A percentile compares a stretch with the other conserved stretches of the same genome.
These are phyloP conservation scores for Pseudogymnoascus sp. DNA, from an alignment of 2,329 filamentous ascomycete genomes.

Conservation along the genomic window DNA sequence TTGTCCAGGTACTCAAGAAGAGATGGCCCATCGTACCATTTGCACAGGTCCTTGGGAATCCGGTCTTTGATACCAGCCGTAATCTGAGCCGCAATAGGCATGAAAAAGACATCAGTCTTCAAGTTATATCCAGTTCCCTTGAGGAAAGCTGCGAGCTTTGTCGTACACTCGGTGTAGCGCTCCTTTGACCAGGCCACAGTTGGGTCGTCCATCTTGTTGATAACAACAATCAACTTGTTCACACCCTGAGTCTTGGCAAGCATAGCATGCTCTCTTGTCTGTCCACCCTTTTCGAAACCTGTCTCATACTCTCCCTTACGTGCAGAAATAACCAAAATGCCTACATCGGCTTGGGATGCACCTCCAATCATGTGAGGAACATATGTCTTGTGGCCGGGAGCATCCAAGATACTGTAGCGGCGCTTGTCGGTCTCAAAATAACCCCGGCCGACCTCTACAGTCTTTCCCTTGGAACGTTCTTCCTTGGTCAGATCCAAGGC, in stretches of 20 bases:
- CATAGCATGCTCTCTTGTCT: constrained; percentile 96
- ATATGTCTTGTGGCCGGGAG: constrained; percentile 95
- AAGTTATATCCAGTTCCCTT: constrained; percentile 91
- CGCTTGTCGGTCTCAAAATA: constrained; percentile 97
- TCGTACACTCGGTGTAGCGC: constrained; percentile 85
- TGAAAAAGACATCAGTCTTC: constrained; percentile 87
- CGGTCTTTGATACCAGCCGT: constrained; percentile 81
- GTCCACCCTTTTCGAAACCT: constrained; percentile 91
- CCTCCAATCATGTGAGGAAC: constrained; percentile 98
- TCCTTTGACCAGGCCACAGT: constrained; percentile 95
- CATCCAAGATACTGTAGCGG: constrained; percentile 92
- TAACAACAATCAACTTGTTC: constrained; percentile 86
- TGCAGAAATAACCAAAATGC: constrained; percentile 90
- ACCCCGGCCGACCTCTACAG: constrained; percentile 89
- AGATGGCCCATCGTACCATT: constrained; percentile 85
- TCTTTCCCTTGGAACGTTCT: constrained; percentile 93
- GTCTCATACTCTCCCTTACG: constrained; percentile 99
- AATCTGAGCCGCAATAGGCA: constrained; percentile 90
- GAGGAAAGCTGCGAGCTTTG: constrained; percentile 78
- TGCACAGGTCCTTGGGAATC: constrained; percentile 63
- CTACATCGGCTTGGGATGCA: constrained; percentile 86
- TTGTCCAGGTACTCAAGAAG: constrained; percentile 91
- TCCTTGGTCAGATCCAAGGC: constrained; percentile 95
- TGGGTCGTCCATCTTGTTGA: constrained; percentile 99
- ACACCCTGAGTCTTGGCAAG: constrained; percentile 97